Conservation (phyloP, 768 basidiomycete genomes). For the Sporobolomyces pararoseus region DNA sequence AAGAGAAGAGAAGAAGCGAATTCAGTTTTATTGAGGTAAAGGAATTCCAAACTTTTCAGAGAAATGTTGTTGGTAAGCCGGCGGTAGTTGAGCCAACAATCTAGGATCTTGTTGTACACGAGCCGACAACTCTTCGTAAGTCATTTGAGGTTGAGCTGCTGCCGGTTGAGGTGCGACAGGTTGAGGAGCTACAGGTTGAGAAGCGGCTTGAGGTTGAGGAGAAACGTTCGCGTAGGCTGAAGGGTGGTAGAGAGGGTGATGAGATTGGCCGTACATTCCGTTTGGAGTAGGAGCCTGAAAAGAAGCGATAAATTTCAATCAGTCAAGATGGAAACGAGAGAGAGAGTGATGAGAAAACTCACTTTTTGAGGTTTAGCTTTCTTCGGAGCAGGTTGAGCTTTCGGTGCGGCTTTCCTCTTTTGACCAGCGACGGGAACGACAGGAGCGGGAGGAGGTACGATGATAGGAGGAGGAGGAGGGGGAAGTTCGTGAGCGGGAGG, state of each 20-base stretch:
- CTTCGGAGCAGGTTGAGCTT: conserved; percentile 8
- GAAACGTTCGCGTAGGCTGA: conserved; percentile 30
- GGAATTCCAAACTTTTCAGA: conserved; percentile 17
- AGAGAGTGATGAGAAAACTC: neutral
- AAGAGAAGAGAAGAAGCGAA: neutral
- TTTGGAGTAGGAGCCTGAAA: neutral
- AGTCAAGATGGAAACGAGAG: neutral
- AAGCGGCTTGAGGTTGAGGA: neutral
- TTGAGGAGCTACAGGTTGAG: neutral
- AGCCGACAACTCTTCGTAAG: conserved; percentile 14
- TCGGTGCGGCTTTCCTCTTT: conserved; percentile 12
- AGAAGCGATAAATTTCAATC: neutral
- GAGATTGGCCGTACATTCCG: conserved; percentile 24
- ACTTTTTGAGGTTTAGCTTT: conserved; percentile 31
- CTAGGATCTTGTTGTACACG: conserved; percentile 16
- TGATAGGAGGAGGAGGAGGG: conserved; percentile 15
- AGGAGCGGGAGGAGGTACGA: conserved; percentile 10
- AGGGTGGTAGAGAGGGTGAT: conserved; percentile 35
- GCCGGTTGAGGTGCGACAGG: conserved; percentile 4
- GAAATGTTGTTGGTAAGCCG: conserved; percentile 22
- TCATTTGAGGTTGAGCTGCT: conserved; percentile 17
- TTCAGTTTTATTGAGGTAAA: neutral
- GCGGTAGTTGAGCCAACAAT: conserved; percentile 13
- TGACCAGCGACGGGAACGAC: neutral
- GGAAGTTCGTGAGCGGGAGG: conserved; percentile 11